Evolutionary conservation across 2,329 filamentous ascomycete genomes (phyloP).

Genomic region (Colletotrichum tanaceti): DNA sequence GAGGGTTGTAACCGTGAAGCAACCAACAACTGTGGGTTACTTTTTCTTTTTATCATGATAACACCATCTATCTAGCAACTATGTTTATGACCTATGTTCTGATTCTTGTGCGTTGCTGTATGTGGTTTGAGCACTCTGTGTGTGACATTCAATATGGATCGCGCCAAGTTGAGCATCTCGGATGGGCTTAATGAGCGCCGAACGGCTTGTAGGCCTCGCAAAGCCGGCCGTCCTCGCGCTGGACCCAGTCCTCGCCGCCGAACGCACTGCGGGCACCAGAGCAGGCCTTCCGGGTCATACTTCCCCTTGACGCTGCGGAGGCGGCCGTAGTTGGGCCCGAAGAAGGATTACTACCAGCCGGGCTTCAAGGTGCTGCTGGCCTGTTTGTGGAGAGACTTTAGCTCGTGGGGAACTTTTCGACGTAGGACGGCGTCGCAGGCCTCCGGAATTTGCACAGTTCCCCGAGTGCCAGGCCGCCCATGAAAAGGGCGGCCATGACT

Average conservation of each 20-base stretch:
- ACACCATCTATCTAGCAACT: not conserved
- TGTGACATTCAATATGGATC: no score
- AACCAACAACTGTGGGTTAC: not conserved
- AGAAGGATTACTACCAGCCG: slow-evolving; percentile 47
- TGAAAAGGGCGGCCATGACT: no score
- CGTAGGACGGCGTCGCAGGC: no score
- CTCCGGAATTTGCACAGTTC: no score
- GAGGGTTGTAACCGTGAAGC: slow-evolving; percentile 25
- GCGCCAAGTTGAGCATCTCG: no score
- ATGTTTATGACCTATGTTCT: not conserved
- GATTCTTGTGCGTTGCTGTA: not conserved
- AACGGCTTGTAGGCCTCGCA: slow-evolving; percentile 8
- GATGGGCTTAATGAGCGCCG: no score
- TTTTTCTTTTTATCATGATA: slow-evolving; percentile 15
- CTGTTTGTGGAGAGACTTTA: not conserved
- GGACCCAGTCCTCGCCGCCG: slow-evolving; percentile 1
- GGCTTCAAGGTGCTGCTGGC: slow-evolving; percentile 15
- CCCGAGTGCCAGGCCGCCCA: no score
- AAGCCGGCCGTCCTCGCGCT: not conserved
- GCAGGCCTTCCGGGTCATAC: slow-evolving; percentile 44
- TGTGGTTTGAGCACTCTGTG: no score
- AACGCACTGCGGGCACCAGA: slow-evolving; percentile 22
- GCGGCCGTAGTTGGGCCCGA: slow-evolving; percentile 45
- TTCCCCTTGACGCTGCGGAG: slow-evolving; percentile 47
- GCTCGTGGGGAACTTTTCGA: no score